These are phyloP conservation scores for Xylaria nigripes DNA, from an alignment of 495 filamentous ascomycete species.

Conservation along the genomic window DNA sequence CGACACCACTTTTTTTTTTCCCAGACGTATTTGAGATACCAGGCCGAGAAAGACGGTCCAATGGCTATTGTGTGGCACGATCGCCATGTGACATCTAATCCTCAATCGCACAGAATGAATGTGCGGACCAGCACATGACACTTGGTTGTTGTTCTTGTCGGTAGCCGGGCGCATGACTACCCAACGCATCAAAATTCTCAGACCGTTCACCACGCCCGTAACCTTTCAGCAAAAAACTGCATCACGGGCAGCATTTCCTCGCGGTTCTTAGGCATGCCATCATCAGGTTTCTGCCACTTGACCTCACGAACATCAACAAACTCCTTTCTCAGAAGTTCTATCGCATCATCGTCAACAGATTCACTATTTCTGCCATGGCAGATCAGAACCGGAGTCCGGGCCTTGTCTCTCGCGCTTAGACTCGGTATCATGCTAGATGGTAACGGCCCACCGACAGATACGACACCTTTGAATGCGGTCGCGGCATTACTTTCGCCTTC, in stretches of 20 bases:
- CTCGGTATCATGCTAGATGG: constrained; percentile 45
- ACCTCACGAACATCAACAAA: constrained; percentile 69
- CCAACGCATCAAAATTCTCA: neutral
- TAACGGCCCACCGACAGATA: constrained; percentile 70
- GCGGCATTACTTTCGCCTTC: neutral
- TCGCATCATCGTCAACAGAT: constrained; percentile 53
- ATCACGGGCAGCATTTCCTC: constrained; percentile 92
- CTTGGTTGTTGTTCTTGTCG: too few species aligned
- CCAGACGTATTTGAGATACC: neutral
- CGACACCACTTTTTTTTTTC: neutral
- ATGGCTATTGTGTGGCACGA: neutral
- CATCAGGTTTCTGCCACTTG: constrained; percentile 63
- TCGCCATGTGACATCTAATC: neutral
- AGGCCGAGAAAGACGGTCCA: neutral
- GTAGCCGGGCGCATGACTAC: too few species aligned
- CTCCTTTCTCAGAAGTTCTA: constrained; percentile 52
- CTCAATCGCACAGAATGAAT: neutral
- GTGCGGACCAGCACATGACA: neutral
- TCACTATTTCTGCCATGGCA: constrained; percentile 57
- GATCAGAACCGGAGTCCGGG: constrained; percentile 66
- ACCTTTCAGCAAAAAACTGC: constrained; percentile 76
- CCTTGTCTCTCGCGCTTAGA: constrained; percentile 38
- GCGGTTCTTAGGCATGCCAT: constrained; percentile 72
- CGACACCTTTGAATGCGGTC: constrained; percentile 48
- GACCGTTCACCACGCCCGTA: constrained; percentile 47